Percentiles rank a stretch among this genome's conserved stretches.
These are phyloP conservation scores for Xylariaceae sp. DNA, from an alignment of 2,329 filamentous ascomycete genomes.

Conservation along the genomic window DNA sequence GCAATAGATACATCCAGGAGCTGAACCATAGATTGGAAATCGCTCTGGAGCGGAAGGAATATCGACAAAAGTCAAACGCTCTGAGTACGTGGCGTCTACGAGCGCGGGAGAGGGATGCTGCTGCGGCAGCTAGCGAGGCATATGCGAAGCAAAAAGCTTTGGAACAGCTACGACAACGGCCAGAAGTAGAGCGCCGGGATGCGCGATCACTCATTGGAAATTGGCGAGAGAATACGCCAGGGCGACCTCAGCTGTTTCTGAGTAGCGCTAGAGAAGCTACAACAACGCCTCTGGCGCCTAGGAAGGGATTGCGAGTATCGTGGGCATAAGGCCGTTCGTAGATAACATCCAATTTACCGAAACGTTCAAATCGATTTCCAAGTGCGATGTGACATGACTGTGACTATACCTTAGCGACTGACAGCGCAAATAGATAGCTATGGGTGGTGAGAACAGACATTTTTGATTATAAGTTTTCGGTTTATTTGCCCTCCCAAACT, in stretches of 20 bases:
- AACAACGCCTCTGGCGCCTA: slow-evolving; percentile 30
- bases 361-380: too few species aligned
- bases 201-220: slow-evolving; percentile 20
- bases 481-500: too few species aligned
- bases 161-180: slow-evolving; percentile 23
- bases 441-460: too few species aligned
- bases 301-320: slow-evolving; percentile 29
- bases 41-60: slow-evolving; percentile 22
- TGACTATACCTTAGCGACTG: too few species aligned
- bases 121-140: slow-evolving; percentile 18
- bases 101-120: slow-evolving; percentile 20
- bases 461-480: too few species aligned
- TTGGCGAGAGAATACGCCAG: slow-evolving; percentile 28
- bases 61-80: slow-evolving; percentile 17
- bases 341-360: too few species aligned
- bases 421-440: too few species aligned
- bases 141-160: slow-evolving; percentile 23
- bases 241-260: slow-evolving; percentile 28
- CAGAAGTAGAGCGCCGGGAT: slow-evolving; percentile 14
- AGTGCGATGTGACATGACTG: too few species aligned
- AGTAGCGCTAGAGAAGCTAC: slow-evolving; percentile 24
- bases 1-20: slow-evolving; percentile 20
- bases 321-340: slow-evolving; percentile 19
- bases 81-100: slow-evolving; percentile 26
- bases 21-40: slow-evolving; percentile 25